Percentiles rank a stretch among this genome's conserved stretches.
Evolutionary conservation across 148 eudicot genomes (phyloP).

Genomic region (Silene uniflora): DNA sequence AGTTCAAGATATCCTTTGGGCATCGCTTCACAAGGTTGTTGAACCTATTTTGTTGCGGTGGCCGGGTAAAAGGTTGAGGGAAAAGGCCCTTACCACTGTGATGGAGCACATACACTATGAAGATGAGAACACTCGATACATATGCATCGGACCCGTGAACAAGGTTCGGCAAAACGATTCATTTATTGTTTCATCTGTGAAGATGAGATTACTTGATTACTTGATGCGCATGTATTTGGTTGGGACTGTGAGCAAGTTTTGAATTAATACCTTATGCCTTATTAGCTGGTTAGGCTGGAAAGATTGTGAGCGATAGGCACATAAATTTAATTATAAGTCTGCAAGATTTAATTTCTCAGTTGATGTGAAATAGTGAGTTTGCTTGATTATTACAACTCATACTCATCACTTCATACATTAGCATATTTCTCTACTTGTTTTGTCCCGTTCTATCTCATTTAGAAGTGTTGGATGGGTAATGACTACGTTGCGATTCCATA

Average conservation of each 20-base stretch:
- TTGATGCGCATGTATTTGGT: not conserved
- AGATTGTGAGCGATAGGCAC: not conserved
- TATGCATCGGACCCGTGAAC: slow-evolving; percentile 96
- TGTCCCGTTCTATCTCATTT: not conserved
- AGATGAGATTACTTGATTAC: not conserved
- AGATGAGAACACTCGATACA: slow-evolving; percentile 90
- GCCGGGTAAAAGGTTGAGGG: slow-evolving; percentile 90
- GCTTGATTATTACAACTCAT: not conserved
- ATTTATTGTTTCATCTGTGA: not conserved
- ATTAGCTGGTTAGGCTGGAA: not conserved
- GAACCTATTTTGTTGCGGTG: slow-evolving; percentile 82
- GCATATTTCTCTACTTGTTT: no score
- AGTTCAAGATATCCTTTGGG: slow-evolving; percentile 87
- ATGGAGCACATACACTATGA: slow-evolving; percentile 98
- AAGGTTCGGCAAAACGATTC: slow-evolving; percentile 45
- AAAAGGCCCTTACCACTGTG: slow-evolving; percentile 63
- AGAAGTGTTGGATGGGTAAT: not conserved
- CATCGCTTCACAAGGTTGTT: slow-evolving; percentile 63
- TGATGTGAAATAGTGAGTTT: not conserved
- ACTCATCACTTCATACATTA: no score
- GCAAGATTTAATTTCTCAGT: not conserved
- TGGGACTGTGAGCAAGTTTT: not conserved
- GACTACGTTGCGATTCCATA: not conserved
- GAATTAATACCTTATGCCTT: not conserved
- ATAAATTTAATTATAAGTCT: not conserved